Evolutionary conservation across 805 yeast genomes (phyloP), one percentile per base, ranked within the genome.

Genomic region (Wickerhamomyces rabaulensis): DNA sequence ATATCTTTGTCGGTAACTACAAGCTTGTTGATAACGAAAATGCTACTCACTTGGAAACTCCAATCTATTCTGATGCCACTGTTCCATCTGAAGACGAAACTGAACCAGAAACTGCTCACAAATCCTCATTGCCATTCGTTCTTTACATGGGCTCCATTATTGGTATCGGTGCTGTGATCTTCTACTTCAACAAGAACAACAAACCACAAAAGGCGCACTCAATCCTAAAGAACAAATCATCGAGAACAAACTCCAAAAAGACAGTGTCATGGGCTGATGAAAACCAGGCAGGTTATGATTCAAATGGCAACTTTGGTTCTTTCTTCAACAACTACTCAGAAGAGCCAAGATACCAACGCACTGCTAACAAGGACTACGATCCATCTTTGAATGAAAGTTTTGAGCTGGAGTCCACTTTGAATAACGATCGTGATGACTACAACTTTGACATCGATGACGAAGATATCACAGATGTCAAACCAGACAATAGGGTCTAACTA

Each of bases 191-290:
- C 38, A 55, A 47, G 44, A 42, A 33, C 7, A 47, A 49, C 26
- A 52, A 48, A 25, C 46, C 46, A 9, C 52, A 52, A 21, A 53
- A 49, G 31, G 40, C 48, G 1, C 48, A 43, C 19, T 59, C 63
- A 3, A 59, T 57, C 7, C 41, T 57, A 42, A 57, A 50, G 44
- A 47, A 40, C 23, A 41, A 29, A 23, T 33, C 54, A 39, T 16
- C 17, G 37, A 17, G 43, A 43, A 37, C 41, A 19, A 25, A 44
- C 41, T 19, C 36, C 29, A 61, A 59, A 41, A 67, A 67, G 49
- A 58, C 64, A 8, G 71, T 67, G 3, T 63, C 70, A 4, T 65
- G 71, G 69, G 70, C 70, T 2, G 70, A 66, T 49, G 67, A 62
- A 37, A 46, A 61, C 31, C 40, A 17, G 19, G 21, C 13, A n/a